phyloP scores from a whole-genome alignment of 305 asterid species.

The Fraxinus greggii region DNA sequence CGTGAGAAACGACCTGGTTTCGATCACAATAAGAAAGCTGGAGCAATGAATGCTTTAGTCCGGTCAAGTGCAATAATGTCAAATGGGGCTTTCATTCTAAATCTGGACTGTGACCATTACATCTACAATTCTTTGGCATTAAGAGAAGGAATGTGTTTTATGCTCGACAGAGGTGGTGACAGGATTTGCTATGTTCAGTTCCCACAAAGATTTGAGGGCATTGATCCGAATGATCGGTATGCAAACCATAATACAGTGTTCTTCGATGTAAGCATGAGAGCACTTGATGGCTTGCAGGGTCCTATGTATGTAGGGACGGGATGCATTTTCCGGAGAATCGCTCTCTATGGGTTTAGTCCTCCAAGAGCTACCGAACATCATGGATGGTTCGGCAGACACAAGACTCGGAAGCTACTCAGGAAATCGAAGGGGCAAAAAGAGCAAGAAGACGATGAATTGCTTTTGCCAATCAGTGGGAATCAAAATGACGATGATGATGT shows the following conservation, averaged over 20 bases:
- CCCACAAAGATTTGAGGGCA: conserved; percentile 87
- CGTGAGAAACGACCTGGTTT: conserved; percentile 76
- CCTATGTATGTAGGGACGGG: conserved; percentile 97
- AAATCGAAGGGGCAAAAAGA: conserved; percentile 31
- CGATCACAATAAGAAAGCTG: conserved; percentile 95
- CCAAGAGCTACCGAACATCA: conserved; percentile 87
- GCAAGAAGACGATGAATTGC: conserved; percentile 53
- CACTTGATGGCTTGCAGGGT: conserved; percentile 86
- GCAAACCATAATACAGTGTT: conserved; percentile 93
- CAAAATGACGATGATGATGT: conserved; percentile 47
- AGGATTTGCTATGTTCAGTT: conserved; percentile 82
- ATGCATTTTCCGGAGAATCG: conserved; percentile 77
- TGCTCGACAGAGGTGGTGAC: conserved; percentile 94
- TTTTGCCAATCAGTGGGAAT: conserved; percentile 50
- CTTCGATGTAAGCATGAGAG: conserved; percentile 91
- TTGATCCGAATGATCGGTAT: conserved; percentile 82
- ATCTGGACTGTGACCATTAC: conserved; percentile 92
- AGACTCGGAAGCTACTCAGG: conserved; percentile 48
- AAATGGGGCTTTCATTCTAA: conserved; percentile 83
- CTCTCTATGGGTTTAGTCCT: conserved; percentile 81
- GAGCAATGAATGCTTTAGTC: conserved; percentile 92
- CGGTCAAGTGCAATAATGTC: conserved; percentile 92
- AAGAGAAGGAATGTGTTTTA: conserved; percentile 91
- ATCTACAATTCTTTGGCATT: conserved; percentile 69
- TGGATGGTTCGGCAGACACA: conserved; percentile 76